Evolutionary conservation across 108 stramenopile genomes (phyloP).

Genomic region (Cylindrotheca fusiformis): DNA sequence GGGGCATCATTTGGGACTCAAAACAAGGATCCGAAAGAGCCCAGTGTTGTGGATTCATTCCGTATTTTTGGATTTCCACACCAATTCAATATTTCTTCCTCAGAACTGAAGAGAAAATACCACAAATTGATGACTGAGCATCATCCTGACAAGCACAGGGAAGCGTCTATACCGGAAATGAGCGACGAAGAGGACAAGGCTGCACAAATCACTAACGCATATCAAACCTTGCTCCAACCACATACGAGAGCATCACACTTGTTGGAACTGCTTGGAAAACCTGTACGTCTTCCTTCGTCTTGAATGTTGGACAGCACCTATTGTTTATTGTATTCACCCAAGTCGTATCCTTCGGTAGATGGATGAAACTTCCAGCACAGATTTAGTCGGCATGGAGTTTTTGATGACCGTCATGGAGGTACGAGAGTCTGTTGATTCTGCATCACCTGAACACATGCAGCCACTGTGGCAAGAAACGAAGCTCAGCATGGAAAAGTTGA

Average conservation of each 20-base stretch:
- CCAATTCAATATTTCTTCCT: conserved; percentile 29
- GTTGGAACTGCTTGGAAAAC: conserved; percentile 56
- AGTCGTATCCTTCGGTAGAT: not conserved
- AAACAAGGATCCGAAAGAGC: no score
- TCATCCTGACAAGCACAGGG: conserved; percentile 56
- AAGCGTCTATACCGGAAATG: not conserved
- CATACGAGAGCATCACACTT: conserved; percentile 62
- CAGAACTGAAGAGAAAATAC: conserved; percentile 53
- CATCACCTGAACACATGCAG: conserved; percentile 13
- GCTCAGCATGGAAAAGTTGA: conserved; percentile 20
- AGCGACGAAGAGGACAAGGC: conserved; percentile 14
- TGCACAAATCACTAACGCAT: conserved; percentile 55
- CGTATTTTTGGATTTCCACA: conserved; percentile 23
- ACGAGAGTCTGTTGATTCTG: conserved; percentile 54
- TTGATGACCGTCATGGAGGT: conserved; percentile 68
- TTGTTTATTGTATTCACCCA: not conserved
- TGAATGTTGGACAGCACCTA: conserved; percentile 19
- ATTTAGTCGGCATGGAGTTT: conserved; percentile 44
- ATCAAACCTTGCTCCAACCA: conserved; percentile 51
- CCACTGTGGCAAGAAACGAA: conserved; percentile 36
- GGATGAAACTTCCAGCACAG: conserved; percentile 1
- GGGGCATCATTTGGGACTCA: no score
- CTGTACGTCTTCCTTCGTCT: no score
- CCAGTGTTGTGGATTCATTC: conserved; percentile 43
- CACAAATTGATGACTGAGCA: conserved; percentile 58